Evolutionary conservation across 129 eudicot species (phyloP), one percentile per base, ranked within the genome.

Genomic region (Rutidosis leptorrhynchoides): DNA sequence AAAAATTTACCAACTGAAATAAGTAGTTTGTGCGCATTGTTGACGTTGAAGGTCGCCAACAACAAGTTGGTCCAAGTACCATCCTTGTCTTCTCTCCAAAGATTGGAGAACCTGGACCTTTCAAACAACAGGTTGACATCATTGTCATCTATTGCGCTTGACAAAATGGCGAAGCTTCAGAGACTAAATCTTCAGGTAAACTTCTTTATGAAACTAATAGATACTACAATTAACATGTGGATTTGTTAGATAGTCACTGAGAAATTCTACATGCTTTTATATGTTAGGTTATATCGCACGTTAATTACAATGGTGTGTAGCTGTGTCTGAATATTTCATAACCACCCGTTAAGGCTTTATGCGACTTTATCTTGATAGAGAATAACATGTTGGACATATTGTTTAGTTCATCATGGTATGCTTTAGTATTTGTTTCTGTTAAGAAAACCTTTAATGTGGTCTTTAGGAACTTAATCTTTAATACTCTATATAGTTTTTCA

Each of bases 61-160:
- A 93, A 93, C 67, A 93, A 88, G 72, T 74, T 93, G 70, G 65
- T 81, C 37, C 78, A 84, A 61, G 56, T 93, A 67, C 95, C 99
- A 60, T 73, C 82, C 52, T 52, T 93, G 78, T 84, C 93, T 15
- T 65, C 89, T 63, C 84, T 93, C 28, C 87, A 80, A 69, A 89
- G 74, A 70, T 68, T 93, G 81, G 95, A 84, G 76, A 84, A 74
- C 65, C 77, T 93, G 84, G 95, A 93, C 66, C 75, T 93, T 43
- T 93, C 99, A 35, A 82, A 79, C 76, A 93, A 93, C 79, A 84
- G 95, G 73, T 60, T 93, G 84, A 86, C 86, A 7, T 89, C 99
- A 22, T 73, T 93, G 68, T 86, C 68, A 40, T 64, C 64, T 62
- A 74, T 93, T 24, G 93, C 86, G 27, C 84, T 93, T 71, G 84